phyloP scores from a whole-genome alignment of 768 basidiomycete genomes.

The Kwoniella sp. region DNA sequence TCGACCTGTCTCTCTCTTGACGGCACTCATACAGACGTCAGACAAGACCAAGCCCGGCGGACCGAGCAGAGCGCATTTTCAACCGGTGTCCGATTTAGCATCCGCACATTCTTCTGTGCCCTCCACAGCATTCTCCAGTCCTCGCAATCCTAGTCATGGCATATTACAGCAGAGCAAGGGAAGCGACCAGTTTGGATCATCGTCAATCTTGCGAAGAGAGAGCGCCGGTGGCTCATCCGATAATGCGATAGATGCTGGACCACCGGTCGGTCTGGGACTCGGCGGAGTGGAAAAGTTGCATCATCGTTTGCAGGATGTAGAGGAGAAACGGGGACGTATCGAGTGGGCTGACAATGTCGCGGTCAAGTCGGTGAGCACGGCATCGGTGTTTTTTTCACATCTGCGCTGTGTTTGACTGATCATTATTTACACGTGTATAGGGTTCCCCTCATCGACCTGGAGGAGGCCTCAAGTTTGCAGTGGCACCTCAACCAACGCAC shows the following conservation, averaged over 20 bases:
- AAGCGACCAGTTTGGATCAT: background rate
- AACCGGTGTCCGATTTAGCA: background rate
- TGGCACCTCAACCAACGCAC: constrained; percentile 24
- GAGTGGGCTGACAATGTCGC: constrained; percentile 34
- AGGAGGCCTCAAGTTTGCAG: constrained; percentile 22
- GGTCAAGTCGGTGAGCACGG: constrained; percentile 16
- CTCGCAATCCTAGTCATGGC: constrained; percentile 20
- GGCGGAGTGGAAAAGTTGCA: constrained; percentile 10
- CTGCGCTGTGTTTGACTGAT: no score
- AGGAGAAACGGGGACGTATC: constrained; percentile 34
- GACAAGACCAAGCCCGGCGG: background rate
- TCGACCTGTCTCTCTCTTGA: constrained; percentile 17
- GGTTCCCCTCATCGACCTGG: background rate
- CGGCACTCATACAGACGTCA: constrained; percentile 14
- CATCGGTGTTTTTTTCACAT: no score
- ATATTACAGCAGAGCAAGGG: constrained; percentile 18
- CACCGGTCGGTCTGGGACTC: constrained; percentile 18
- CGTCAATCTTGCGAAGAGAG: constrained; percentile 33
- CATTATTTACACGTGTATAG: background rate
- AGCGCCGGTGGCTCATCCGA: constrained; percentile 25
- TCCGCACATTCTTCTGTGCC: constrained; percentile 29
- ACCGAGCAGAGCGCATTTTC: background rate
- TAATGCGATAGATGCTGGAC: background rate
- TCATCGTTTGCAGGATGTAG: constrained; percentile 29
- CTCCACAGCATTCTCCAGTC: constrained; percentile 37